A percentile compares a stretch with the other conserved stretches of the same genome.
Conservation (phyloP, 2,329 filamentous ascomycete species). For the Colletotrichum sansevieriae region DNA sequence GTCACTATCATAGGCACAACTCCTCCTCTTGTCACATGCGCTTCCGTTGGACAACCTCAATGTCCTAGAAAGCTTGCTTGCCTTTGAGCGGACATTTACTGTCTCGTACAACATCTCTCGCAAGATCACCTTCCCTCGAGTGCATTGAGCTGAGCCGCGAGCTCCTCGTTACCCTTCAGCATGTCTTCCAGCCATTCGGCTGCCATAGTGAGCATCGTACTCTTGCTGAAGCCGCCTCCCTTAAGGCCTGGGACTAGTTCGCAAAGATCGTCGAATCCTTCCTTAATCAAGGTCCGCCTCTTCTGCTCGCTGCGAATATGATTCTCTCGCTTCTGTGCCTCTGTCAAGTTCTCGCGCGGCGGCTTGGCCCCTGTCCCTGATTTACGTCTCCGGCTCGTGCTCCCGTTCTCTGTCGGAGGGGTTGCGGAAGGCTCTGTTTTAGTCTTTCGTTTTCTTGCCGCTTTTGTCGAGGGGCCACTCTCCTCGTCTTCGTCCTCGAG, state of each 20-base stretch:
- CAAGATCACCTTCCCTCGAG: slow-evolving; percentile 44
- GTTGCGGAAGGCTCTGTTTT: slow-evolving; percentile 56
- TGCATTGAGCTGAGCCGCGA: slow-evolving; percentile 67
- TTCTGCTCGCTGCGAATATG: slow-evolving; percentile 92
- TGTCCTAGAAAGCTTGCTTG: background rate
- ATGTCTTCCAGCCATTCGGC: slow-evolving; percentile 84
- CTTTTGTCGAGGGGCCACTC: slow-evolving; percentile 48
- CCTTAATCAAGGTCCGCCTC: slow-evolving; percentile 82
- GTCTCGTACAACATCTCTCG: background rate
- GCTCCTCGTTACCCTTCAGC: slow-evolving; percentile 74
- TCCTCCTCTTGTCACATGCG: slow-evolving; percentile 11
- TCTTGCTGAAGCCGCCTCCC: slow-evolving; percentile 85
- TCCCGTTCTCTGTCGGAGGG: slow-evolving; percentile 52
- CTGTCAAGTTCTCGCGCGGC: slow-evolving; percentile 78
- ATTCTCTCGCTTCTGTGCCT: slow-evolving; percentile 86
- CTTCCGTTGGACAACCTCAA: slow-evolving; percentile 1
- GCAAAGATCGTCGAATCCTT: slow-evolving; percentile 85
- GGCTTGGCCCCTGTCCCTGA: slow-evolving; percentile 60
- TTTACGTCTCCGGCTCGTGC: slow-evolving; percentile 62
- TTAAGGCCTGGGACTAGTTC: slow-evolving; percentile 81
- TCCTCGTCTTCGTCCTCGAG: slow-evolving; percentile 57
- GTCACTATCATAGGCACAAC: background rate
- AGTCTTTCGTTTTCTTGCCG: slow-evolving; percentile 61
- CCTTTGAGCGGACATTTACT: background rate
- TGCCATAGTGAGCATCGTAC: slow-evolving; percentile 80